Conservation (phyloP, 129 eudicot species). For the carrot (Daucus carota) region DNA sequence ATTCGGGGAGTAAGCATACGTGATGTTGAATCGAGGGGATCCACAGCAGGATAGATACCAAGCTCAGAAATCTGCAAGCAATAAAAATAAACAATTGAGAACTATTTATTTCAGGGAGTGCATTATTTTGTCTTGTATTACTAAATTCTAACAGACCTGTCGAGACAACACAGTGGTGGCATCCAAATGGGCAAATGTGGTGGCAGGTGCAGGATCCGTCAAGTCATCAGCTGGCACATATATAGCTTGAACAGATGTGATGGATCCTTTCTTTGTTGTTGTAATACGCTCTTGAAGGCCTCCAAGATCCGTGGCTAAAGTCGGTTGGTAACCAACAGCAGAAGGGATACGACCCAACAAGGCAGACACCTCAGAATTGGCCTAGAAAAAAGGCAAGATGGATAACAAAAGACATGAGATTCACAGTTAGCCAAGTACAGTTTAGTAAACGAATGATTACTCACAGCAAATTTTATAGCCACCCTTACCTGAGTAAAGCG, state of each 20-base stretch:
- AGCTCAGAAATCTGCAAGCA: conserved; percentile 75
- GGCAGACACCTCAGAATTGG: conserved; percentile 99
- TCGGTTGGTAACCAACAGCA: conserved; percentile 98
- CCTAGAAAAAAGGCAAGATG: conserved; percentile 28
- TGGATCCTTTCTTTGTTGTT: conserved; percentile 95
- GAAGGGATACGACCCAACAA: conserved; percentile 98
- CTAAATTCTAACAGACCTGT: conserved; percentile 35
- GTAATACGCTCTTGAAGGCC: conserved; percentile 99
- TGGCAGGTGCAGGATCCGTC: conserved; percentile 99
- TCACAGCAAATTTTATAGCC: background rate
- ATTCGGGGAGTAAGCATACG: conserved; percentile 94
- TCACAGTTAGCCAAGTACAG: conserved; percentile 1
- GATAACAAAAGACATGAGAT: background rate
- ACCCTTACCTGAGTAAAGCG: conserved; percentile 80
- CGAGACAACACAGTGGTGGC: conserved; percentile 99
- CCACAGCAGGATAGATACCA: conserved; percentile 98
- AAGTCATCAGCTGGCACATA: conserved; percentile 99
- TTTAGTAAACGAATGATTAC: background rate
- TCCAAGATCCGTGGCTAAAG: conserved; percentile 98
- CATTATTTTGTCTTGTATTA: too few relatives aligned
- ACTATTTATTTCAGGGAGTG: background rate
- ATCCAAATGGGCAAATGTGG: conserved; percentile 99
- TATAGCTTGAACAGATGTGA: conserved; percentile 95
- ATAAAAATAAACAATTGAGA: background rate
- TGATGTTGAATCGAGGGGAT: conserved; percentile 94